Conservation (phyloP, 768 basidiomycete species). For the Suillus clintonianus region DNA sequence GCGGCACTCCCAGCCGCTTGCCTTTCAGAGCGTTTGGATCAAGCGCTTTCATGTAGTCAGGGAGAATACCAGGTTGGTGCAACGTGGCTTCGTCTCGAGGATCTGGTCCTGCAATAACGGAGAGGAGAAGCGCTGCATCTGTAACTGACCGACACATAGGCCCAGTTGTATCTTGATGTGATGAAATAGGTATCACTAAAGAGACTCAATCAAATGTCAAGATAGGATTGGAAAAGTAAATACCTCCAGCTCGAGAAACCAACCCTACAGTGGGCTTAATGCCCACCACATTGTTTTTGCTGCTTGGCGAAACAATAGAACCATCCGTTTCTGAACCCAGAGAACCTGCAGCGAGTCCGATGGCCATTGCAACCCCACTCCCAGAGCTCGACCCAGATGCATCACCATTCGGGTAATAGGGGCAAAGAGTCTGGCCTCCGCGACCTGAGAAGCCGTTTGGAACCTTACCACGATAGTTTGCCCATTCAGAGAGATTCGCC, state of each 20-base stretch:
- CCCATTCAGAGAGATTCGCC: slow-evolving; percentile 47
- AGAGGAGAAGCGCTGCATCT: slow-evolving; percentile 57
- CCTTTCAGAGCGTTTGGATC: slow-evolving; percentile 45
- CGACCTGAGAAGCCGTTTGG: slow-evolving; percentile 48
- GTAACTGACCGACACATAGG: slow-evolving; percentile 55
- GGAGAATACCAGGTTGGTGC: slow-evolving; percentile 48
- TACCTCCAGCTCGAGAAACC: slow-evolving; percentile 61
- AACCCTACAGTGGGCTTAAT: slow-evolving; percentile 60
- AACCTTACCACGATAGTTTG: slow-evolving; percentile 40
- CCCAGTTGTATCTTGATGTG: slow-evolving; percentile 60
- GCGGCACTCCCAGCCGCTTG: slow-evolving; percentile 47
- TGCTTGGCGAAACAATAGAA: slow-evolving; percentile 47
- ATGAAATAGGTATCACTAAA: slow-evolving; percentile 57
- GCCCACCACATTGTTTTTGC: slow-evolving; percentile 44
- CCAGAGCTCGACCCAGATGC: slow-evolving; percentile 47
- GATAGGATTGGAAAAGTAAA: neutral
- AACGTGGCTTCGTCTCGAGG: slow-evolving; percentile 42
- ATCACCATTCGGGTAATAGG: slow-evolving; percentile 43
- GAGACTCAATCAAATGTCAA: neutral
- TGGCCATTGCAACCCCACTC: slow-evolving; percentile 40
- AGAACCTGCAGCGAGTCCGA: slow-evolving; percentile 45
- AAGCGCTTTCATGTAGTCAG: slow-evolving; percentile 58
- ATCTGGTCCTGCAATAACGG: slow-evolving; percentile 50
- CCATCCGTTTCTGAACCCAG: slow-evolving; percentile 53
- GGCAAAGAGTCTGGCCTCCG: slow-evolving; percentile 45